Percentiles rank a stretch among this genome's conserved stretches.
Evolutionary conservation across 495 filamentous ascomycete species (phyloP).

Genomic region (Penicillium argentinense): DNA sequence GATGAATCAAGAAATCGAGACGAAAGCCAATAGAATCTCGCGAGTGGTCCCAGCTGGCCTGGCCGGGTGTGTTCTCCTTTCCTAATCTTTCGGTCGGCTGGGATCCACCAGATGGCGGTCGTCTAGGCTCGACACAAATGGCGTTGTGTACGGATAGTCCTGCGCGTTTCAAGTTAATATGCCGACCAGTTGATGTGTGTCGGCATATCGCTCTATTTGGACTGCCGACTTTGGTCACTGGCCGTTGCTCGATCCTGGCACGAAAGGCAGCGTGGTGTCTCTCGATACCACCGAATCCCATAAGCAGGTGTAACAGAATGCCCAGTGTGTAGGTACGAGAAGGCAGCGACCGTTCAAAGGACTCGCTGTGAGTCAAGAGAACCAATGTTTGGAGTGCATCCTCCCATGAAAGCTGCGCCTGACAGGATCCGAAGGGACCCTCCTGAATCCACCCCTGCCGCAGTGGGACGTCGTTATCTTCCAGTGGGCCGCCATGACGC

Average conservation of each 20-base stretch:
- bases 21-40: not conserved
- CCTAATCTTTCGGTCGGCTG: not conserved
- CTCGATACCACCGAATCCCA: too few relatives aligned
- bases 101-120: not conserved
- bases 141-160: too few relatives aligned
- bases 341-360: too few relatives aligned
- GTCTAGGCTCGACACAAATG: constrained; percentile 1
- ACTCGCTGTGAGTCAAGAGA: too few relatives aligned
- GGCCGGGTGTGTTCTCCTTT: too few relatives aligned
- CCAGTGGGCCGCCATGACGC: constrained; percentile 10
- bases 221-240: not conserved
- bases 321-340: not conserved
- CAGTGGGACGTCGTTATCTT: constrained; percentile 7
- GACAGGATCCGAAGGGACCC: constrained; percentile 7
- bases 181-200: not conserved
- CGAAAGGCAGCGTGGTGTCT: not conserved
- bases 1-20: not conserved
- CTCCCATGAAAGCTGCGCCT: too few relatives aligned
- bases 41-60: not conserved
- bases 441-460: constrained; percentile 2
- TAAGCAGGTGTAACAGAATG: not conserved
- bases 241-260: not conserved
- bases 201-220: not conserved
- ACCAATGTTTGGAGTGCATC: too few relatives aligned
- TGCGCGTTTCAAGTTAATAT: constrained; percentile 1